phyloP scores from a whole-genome alignment of 2,329 filamentous ascomycete species.

The Nigrograna mackinnonii region DNA sequence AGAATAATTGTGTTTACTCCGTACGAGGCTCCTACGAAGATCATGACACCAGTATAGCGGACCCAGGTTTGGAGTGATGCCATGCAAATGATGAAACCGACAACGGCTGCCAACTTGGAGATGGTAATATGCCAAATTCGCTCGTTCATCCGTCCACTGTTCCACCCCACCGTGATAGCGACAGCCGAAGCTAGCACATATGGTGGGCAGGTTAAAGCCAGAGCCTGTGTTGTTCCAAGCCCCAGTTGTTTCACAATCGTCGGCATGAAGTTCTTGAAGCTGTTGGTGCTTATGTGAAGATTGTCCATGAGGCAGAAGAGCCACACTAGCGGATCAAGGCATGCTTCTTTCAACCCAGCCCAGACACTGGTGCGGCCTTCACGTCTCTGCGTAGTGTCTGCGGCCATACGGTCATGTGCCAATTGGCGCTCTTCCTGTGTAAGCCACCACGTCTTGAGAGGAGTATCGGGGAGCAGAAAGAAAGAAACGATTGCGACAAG shows the following conservation, averaged over 20 bases:
- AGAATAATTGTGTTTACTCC: not conserved
- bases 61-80: not conserved
- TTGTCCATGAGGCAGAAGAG: not conserved
- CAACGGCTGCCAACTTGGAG: not conserved
- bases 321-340: not conserved
- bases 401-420: not conserved
- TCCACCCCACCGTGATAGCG: not conserved
- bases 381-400: not conserved
- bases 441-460: not conserved
- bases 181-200: not conserved
- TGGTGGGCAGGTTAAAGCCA: not conserved
- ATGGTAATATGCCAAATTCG: not conserved
- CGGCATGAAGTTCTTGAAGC: constrained; percentile 8
- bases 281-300: not conserved
- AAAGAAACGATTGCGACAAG: not conserved
- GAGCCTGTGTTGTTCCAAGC: not conserved
- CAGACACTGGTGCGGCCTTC: not conserved
- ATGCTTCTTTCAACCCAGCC: not conserved
- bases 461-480: not conserved
- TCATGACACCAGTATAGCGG: not conserved
- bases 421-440: not conserved
- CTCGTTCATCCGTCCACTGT: not conserved
- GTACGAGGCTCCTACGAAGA: not conserved
- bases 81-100: not conserved
- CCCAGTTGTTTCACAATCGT: constrained; percentile 8